phyloP scores from a whole-genome alignment of 345 rosid genomes.

The Salix viminalis region DNA sequence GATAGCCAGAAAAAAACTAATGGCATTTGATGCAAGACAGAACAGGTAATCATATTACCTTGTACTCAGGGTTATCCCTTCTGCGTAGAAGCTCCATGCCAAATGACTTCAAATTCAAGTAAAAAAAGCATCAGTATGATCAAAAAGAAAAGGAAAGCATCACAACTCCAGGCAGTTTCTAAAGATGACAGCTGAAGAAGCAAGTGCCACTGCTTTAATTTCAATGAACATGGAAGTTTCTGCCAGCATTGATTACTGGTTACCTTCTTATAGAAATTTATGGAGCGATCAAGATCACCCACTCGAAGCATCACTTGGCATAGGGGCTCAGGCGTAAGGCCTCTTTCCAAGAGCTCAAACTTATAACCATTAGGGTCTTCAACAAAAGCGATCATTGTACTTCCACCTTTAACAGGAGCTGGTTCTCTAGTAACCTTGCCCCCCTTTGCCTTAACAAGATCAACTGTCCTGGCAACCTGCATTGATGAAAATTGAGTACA shows the following conservation, averaged over 20 bases:
- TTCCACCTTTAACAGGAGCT: constrained; percentile 10
- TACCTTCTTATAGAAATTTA: constrained; percentile 21
- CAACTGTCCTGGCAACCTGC: constrained; percentile 16
- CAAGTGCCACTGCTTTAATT: not conserved
- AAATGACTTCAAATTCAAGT: constrained; percentile 23
- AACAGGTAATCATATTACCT: not conserved
- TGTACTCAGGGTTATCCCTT: constrained; percentile 13
- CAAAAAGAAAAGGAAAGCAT: not conserved
- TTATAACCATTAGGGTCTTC: constrained; percentile 21
- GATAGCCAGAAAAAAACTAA: not conserved
- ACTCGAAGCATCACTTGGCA: constrained; percentile 29
- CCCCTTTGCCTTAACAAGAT: constrained; percentile 21
- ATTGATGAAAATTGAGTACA: not conserved
- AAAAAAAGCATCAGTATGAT: not conserved
- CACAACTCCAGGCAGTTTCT: not conserved
- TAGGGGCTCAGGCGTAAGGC: constrained; percentile 17
- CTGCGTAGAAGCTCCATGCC: constrained; percentile 22
- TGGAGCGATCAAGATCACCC: constrained; percentile 21
- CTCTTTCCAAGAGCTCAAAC: constrained; percentile 21
- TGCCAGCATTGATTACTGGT: not conserved
- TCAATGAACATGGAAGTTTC: not conserved
- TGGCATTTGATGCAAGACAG: not conserved
- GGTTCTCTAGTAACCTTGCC: constrained; percentile 14
- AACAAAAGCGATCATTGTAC: constrained; percentile 5
- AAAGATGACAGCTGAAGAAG: not conserved